phyloP scores from a whole-genome alignment of 2,329 filamentous ascomycete genomes.

The Westerdykella sp. region DNA sequence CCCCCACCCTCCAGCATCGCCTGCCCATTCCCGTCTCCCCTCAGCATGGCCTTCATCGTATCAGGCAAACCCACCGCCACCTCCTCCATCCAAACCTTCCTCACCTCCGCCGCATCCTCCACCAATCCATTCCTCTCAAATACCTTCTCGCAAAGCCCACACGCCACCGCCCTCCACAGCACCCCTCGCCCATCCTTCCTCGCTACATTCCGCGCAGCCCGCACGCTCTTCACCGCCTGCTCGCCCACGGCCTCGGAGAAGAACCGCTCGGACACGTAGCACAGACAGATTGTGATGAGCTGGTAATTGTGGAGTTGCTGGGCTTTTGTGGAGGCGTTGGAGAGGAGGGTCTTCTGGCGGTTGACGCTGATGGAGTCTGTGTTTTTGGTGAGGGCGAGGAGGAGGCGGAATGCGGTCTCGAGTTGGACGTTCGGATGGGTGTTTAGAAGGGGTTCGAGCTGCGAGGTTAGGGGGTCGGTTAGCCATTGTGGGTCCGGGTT shows the following conservation, averaged over 20 bases:
- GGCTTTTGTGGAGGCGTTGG: conserved; percentile 63
- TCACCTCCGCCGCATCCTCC: conserved; percentile 18
- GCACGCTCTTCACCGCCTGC: conserved; percentile 47
- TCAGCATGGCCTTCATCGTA: conserved; percentile 12
- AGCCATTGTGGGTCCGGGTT: conserved; percentile 43
- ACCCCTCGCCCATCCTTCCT: conserved; percentile 14
- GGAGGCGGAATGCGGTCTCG: conserved; percentile 68
- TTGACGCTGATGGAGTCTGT: conserved; percentile 60
- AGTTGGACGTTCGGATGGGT: conserved; percentile 69
- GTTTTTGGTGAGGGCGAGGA: conserved; percentile 53
- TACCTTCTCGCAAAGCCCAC: conserved; percentile 25
- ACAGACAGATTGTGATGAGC: conserved; percentile 75
- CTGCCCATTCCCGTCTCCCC: neutral
- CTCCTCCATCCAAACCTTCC: conserved; percentile 15
- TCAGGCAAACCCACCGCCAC: conserved; percentile 20
- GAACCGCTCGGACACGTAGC: conserved; percentile 75
- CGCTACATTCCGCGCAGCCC: conserved; percentile 23
- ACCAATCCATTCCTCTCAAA: conserved; percentile 23
- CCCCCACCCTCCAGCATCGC: too few relatives aligned
- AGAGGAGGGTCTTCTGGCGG: conserved; percentile 71
- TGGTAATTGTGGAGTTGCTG: conserved; percentile 68
- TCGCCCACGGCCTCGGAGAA: conserved; percentile 73
- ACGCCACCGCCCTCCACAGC: conserved; percentile 28
- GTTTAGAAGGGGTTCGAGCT: conserved; percentile 61
- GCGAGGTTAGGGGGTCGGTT: conserved; percentile 57